Conservation (phyloP, 2,329 filamentous ascomycete genomes). For the Stagonosporopsis vannaccii region DNA sequence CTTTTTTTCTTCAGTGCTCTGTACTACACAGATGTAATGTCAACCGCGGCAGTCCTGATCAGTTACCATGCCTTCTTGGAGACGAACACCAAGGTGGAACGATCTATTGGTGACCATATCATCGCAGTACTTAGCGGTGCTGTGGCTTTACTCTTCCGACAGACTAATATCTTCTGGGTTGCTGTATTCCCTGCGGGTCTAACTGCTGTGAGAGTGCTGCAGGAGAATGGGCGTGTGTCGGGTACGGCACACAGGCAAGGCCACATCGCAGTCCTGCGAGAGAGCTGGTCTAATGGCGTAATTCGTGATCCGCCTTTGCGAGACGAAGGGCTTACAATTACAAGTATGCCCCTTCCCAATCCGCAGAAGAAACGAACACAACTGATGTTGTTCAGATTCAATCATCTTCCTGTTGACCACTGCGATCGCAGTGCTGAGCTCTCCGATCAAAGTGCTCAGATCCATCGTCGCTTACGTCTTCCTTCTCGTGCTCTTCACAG, state of each 20-base stretch:
- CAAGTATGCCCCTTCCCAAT: neutral
- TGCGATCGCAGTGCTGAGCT: slow-evolving; percentile 61
- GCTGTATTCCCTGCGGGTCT: slow-evolving; percentile 75
- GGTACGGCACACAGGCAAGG: neutral
- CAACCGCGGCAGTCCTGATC: slow-evolving; percentile 75
- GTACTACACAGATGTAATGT: slow-evolving; percentile 93
- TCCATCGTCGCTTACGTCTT: slow-evolving; percentile 62
- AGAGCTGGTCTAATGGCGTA: slow-evolving; percentile 33
- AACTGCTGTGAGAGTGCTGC: slow-evolving; percentile 40
- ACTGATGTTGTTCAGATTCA: slow-evolving; percentile 29
- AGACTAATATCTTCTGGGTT: slow-evolving; percentile 98
- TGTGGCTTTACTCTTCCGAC: slow-evolving; percentile 76
- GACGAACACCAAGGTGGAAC: slow-evolving; percentile 25
- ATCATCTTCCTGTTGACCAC: slow-evolving; percentile 64
- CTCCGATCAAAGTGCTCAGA: slow-evolving; percentile 50
- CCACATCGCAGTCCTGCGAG: slow-evolving; percentile 11
- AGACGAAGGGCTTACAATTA: slow-evolving; percentile 28
- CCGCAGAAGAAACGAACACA: no score
- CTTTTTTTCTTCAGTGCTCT: slow-evolving; percentile 95
- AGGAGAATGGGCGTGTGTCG: slow-evolving; percentile 16
- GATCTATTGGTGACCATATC: slow-evolving; percentile 20
- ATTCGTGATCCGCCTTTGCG: slow-evolving; percentile 34
- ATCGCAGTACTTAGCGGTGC: slow-evolving; percentile 64
- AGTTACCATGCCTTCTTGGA: slow-evolving; percentile 65
- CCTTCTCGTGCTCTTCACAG: slow-evolving; percentile 71